Base-by-base conservation (phyloP, 371 early-diverging fungal genomes). In the Apophysomyces trapeziformis region DNA sequence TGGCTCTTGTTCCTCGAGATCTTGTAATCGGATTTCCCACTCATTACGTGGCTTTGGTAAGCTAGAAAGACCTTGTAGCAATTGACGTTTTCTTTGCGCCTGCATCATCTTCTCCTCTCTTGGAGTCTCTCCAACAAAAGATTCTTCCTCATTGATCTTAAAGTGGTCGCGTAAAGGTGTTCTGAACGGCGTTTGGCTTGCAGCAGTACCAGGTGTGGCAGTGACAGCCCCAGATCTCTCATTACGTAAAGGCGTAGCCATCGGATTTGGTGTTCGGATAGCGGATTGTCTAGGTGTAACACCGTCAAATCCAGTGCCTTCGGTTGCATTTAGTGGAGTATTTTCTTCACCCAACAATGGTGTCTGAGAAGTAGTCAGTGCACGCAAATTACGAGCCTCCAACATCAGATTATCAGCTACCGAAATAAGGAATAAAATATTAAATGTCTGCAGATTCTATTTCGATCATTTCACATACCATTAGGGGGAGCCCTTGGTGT, bases 41-140 rank as follows among this genome's bases (percentile, higher is more conserved):
- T 96, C 95, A 70, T 97, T 97, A 62, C 93, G 91, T 43, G 99
- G 99, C 62, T 85, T 83, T 3, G 99, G 99, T n/a, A 98, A 77
- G 32, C 81, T 74, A 13, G 78, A 70, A 14, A 95, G 80, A n/a
- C 86, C 83, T 47, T 84, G 74, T 18, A 72, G 44, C 1, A 90
- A 69, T 47, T 79, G 83, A 66, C 75, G 84, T 66, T 75, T 87
- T 56, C 72, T 74, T 50, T 66, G 83, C 66, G 82, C 79, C 59
- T 87, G 78, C 5, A 83, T 80, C 56, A 87, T 68, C 47, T 78
- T 71, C 58, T 84, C 79, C 39, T 84, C 84, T 9, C 87, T 80
- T 36, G 87, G 86, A 36, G 85, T 87, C 5, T 78, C 78, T 13
- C 73, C 70, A 12, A 80, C 71, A 11, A 64, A 62, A 5, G 26